These are phyloP conservation scores for Rhododendron williamsianum DNA, from an alignment of 148 eudicot species.

Conservation along the genomic window DNA sequence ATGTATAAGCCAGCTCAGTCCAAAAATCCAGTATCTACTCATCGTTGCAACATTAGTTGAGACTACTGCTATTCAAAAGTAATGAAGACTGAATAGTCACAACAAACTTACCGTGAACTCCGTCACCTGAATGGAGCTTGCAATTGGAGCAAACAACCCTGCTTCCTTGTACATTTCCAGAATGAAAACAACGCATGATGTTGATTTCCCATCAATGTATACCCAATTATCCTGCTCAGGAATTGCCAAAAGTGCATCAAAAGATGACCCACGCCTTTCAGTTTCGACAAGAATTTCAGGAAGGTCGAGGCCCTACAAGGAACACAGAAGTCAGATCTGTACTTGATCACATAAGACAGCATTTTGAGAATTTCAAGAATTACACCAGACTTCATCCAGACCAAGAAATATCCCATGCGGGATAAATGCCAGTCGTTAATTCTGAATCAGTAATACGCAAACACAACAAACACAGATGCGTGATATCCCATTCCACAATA, in stretches of 20 bases:
- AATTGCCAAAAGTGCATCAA: conserved; percentile 65
- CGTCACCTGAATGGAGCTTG: conserved; percentile 74
- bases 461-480: not conserved
- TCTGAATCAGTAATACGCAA: not conserved
- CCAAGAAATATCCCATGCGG: not conserved
- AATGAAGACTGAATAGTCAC: not conserved
- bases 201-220: conserved; percentile 77
- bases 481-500: not conserved
- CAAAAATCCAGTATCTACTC: not conserved
- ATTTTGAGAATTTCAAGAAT: not conserved
- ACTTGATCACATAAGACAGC: not conserved
- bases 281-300: conserved; percentile 81
- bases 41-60: not conserved
- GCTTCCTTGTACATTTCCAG: conserved; percentile 89
- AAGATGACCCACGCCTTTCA: conserved; percentile 82
- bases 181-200: conserved; percentile 85
- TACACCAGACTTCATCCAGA: not conserved
- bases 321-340: conserved; percentile 2
- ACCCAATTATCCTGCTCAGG: conserved; percentile 95
- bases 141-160: conserved; percentile 60
- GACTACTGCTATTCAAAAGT: not conserved
- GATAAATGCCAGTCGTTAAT: not conserved
- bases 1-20: not conserved
- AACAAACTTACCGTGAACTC: conserved; percentile 80
- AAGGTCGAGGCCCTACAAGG: conserved; percentile 64